Base-by-base conservation (phyloP, 2,329 filamentous ascomycete species). In the Hypomyces perniciosus region DNA sequence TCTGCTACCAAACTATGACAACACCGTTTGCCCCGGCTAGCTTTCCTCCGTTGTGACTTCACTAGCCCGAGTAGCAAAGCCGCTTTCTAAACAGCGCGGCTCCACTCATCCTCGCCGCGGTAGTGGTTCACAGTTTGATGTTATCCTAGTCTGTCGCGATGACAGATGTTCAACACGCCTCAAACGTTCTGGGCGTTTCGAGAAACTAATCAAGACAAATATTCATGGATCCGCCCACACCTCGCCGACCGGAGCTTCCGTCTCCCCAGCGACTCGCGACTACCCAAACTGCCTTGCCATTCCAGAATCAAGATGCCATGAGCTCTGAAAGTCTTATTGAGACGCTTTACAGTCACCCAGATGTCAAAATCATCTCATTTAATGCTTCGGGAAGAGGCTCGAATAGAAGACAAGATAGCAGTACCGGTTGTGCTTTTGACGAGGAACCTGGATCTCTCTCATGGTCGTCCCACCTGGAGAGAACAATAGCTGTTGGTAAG, bases 401-500 rank as follows among this genome's bases (percentile, higher is more conserved):
- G 5, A 26, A 69, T 67, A 27, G 62, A 62, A 48, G 64, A 65
- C 46, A 60, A 54, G 26, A 20, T 20, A 20, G 39, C 50, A 40
- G 20, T 48, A 54, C 33, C 50, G 61, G 30, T 54, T 59, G 31
- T 53, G 20, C 30, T 43, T 40, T 20, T 38, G 38, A 43, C 2
- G 67, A 80, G 52, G 65, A 80, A 51, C 73, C 81, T 27, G 83
- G 85, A 55, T 83, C 83, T 0, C 72, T 93, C 45, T 77, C 86
- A 48, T 92, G 86, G 84, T 79, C 78, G 44, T 87, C 87, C 2
- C 77, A 81, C n/a, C 81, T 86, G 1, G 90, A 95, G 67, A 80
- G 85, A 61, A 92, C 88, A 0, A 84, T 95, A 56, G 90, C 90
- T 52, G 79, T 88, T 54, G 85, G 85, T 88, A 72, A 55, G 78